Conservation (phyloP, 2,329 filamentous ascomycete genomes). For the Cladosporium halotolerans region DNA sequence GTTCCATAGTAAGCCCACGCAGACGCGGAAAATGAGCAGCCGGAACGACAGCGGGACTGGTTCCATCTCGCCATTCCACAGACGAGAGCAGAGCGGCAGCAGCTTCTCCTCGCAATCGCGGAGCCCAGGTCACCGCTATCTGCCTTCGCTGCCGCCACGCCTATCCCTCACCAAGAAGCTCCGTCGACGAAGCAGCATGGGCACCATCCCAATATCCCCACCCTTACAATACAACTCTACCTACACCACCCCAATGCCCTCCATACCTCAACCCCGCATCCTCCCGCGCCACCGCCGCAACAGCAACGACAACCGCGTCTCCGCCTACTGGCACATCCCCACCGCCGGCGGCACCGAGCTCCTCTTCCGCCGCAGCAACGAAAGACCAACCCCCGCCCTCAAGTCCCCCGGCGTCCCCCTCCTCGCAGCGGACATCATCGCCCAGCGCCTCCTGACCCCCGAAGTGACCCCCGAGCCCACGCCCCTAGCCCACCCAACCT, state of each 20-base stretch:
- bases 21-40: background rate
- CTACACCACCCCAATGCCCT: background rate
- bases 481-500: conserved; percentile 3
- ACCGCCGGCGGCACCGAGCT: conserved; percentile 5
- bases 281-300: background rate
- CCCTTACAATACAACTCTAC: conserved; percentile 14
- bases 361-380: conserved; percentile 16
- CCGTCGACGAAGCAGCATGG: conserved; percentile 22
- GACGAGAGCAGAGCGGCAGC: conserved; percentile 1
- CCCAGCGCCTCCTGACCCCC: conserved; percentile 15
- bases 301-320: conserved; percentile 15
- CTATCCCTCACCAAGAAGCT: background rate
- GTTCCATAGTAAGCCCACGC: conserved; percentile 19
- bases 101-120: background rate
- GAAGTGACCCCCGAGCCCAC: conserved; percentile 15
- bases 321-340: conserved; percentile 19
- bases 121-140: background rate
- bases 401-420: conserved; percentile 15
- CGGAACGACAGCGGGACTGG: conserved; percentile 2
- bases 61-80: background rate
- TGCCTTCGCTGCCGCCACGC: background rate
- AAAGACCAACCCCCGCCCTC: conserved; percentile 2
- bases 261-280: background rate
- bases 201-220: conserved; percentile 30
- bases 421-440: conserved; percentile 20